Conservation (phyloP, 371 early-diverging fungal genomes). For the Nematocida sp. region DNA sequence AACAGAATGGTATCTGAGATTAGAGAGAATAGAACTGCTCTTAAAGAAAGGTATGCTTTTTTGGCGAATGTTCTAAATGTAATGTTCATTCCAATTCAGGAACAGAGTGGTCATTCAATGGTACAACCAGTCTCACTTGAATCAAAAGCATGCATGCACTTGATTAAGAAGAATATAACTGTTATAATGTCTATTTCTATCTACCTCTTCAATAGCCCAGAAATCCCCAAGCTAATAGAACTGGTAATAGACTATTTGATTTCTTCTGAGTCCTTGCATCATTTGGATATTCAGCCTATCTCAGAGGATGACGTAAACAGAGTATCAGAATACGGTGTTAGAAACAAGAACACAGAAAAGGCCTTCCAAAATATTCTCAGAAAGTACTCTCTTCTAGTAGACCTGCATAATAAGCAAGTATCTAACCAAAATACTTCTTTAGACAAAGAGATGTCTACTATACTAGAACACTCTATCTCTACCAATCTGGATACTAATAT, state of each 20-base stretch:
- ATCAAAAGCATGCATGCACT: neutral
- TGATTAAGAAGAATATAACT: neutral
- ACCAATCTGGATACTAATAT: slow-evolving; percentile 48
- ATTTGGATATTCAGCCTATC: too few relatives aligned
- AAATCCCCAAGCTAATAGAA: neutral
- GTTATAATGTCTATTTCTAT: neutral
- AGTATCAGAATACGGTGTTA: neutral
- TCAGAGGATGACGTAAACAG: neutral
- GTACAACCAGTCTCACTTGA: too few relatives aligned
- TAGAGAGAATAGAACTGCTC: too few relatives aligned
- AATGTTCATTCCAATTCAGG: too few relatives aligned
- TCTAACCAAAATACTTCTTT: neutral
- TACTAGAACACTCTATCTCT: slow-evolving; percentile 32
- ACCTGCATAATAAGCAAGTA: neutral
- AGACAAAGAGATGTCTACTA: slow-evolving; percentile 39
- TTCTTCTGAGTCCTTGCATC: too few relatives aligned
- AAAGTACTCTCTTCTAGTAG: too few relatives aligned
- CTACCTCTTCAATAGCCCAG: neutral
- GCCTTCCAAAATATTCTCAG: neutral
- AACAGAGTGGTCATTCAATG: too few relatives aligned
- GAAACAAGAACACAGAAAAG: neutral
- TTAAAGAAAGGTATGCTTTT: too few relatives aligned
- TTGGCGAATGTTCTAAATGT: too few relatives aligned
- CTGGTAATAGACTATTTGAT: too few relatives aligned
- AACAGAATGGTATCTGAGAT: too few relatives aligned